Evolutionary conservation across 2,329 filamentous ascomycete genomes (phyloP), one percentile per base, ranked within the genome.

Genomic region (Ophiosphaerella korrae): DNA sequence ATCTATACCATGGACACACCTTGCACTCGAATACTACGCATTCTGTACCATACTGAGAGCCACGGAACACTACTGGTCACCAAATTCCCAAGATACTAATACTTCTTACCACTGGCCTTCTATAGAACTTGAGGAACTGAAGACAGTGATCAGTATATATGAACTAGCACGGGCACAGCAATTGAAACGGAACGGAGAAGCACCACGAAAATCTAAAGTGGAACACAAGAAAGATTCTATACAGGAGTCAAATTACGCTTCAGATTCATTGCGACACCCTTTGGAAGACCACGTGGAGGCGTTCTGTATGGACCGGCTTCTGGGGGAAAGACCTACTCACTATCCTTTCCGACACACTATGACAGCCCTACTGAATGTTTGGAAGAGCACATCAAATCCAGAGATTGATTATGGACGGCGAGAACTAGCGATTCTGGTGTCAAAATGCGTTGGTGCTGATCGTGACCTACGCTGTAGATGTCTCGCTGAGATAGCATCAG

Each of bases 11-110:
- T 68, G 65, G 65, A 54, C 38, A 32, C 45, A 60, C 23, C 43
- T 66, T 11, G 51, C 53, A 3, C 14, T 61, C 1, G 63, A 69
- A 29, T 48, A 69, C 3, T 55, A 68, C 37, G 32, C 14, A 2
- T 68, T 72, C 33, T 62, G 57, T 31, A 33, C 16, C 3, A 40
- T 33, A 2, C 11, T 69, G 3, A 63, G 61, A 42, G 43, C 45
- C 7, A 66, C 62, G 1, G 41, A 43, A 18, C 50, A 57, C n/a
- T 21, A 51, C 3, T 54, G 65, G 26, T 21, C 44, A 5, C 23
- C n/a, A 37, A 24, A 23, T n/a, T n/a, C 24, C 8, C 18, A 31
- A 8, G 37, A 29, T 7, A 29, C 26, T 11, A 29, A 29, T 29
- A 29, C 26, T 29, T 29, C 26, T 29, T 6, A 29, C 11, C 26